Base-by-base conservation (phyloP, 2,329 filamentous ascomycete genomes). In the Triangularia setosa region DNA sequence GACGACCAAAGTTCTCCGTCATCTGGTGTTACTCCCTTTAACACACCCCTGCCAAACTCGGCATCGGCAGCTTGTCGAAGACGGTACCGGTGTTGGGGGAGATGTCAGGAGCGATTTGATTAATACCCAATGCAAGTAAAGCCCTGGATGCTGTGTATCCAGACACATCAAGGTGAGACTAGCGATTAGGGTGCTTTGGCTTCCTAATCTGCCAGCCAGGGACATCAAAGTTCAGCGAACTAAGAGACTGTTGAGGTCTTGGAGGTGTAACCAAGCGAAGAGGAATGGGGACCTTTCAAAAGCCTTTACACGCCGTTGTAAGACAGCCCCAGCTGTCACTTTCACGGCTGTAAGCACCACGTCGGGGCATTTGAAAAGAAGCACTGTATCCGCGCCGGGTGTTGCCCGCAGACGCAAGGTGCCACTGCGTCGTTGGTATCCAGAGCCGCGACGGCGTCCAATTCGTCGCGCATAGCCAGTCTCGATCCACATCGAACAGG, bases 131-230 rank as follows among this genome's bases (percentile, higher is more conserved):
- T 63, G 33, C 27, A 18, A 6, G 9, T 11, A 5, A 53, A 27
- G 28, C 62, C 25, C 25, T 33, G 53, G 28, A 25, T 28, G 25
- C 18, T 24, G 12, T 53, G 44, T 58, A 23, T 16, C 40, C 53
- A 53, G 28, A 7, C 52, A 56, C 30, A 52, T 25, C 24, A 6
- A 56, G 60, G 27, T 28, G 35, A 57, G 35, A n/a, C 53, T 23
- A 35, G 23, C 25, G 30, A 55, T 61, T 58, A 12, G 30, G 21
- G 21, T 52, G 44, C 1, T 12, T 24, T 35, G 58, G n/a, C 59
- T 60, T 28, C 33, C 58, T 44, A 55, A 28, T 16, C 27, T 63
- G 57, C 61, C 54, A 30, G 58, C 40, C 64, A 52, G 30, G 30
- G 3, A 16, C 27, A 25, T 24, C 25, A 16, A 23, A 27, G 44